Conservation (phyloP, 2,329 filamentous ascomycete species). For the Aspergillus intermedius region DNA sequence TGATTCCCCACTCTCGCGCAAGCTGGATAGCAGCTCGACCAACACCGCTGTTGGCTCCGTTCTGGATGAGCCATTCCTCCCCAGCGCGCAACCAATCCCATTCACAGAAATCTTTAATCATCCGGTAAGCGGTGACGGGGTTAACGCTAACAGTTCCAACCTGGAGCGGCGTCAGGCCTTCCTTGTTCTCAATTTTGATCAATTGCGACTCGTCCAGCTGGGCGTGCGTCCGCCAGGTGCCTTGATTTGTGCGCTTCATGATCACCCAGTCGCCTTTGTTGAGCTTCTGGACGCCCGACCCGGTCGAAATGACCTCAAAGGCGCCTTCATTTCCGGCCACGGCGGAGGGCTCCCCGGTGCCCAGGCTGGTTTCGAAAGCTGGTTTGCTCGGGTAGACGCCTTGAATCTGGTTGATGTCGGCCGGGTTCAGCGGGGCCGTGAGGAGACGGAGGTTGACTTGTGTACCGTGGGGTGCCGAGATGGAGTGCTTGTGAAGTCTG, state of each 20-base stretch:
- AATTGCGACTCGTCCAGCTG: slow-evolving; percentile 57
- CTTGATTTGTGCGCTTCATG: slow-evolving; percentile 73
- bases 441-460: slow-evolving; percentile 77
- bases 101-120: slow-evolving; percentile 71
- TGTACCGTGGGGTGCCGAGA: slow-evolving; percentile 49
- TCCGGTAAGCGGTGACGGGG: slow-evolving; percentile 87
- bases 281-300: slow-evolving; percentile 56
- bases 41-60: slow-evolving; percentile 91
- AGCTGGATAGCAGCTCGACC: slow-evolving; percentile 88
- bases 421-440: slow-evolving; percentile 88
- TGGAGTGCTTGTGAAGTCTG: slow-evolving; percentile 45
- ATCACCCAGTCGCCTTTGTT: slow-evolving; percentile 87
- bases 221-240: slow-evolving; percentile 92
- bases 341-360: slow-evolving; percentile 68
- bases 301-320: slow-evolving; percentile 74
- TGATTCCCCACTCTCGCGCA: slow-evolving; percentile 75
- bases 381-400: slow-evolving; percentile 89
- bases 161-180: slow-evolving; percentile 66
- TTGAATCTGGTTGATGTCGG: slow-evolving; percentile 97
- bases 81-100: slow-evolving; percentile 47
- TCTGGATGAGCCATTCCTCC: slow-evolving; percentile 96
- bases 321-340: slow-evolving; percentile 70
- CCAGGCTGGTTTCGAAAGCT: slow-evolving; percentile 65
- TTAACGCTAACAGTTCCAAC: slow-evolving; percentile 87
- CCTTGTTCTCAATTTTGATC: slow-evolving; percentile 62